phyloP scores from a whole-genome alignment of 2,329 filamentous ascomycete species.

The Pyricularia grisea region DNA sequence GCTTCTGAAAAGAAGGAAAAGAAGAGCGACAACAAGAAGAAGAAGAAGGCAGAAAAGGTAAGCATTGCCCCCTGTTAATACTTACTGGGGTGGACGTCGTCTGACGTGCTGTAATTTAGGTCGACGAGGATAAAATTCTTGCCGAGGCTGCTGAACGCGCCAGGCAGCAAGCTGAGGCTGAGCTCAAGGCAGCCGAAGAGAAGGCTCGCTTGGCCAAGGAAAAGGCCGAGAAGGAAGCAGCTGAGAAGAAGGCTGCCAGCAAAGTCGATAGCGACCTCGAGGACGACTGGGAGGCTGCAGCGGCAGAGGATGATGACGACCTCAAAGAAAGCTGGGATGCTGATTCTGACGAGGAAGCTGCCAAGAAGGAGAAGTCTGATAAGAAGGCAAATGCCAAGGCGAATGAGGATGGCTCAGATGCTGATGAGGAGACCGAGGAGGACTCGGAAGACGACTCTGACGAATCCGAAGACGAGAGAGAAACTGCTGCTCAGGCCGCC shows the following conservation, averaged over 20 bases:
- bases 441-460: slow-evolving; percentile 17
- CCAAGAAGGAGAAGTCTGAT: slow-evolving; percentile 21
- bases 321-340: slow-evolving; percentile 96
- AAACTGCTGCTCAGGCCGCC: slow-evolving; percentile 65
- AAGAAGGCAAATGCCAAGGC: slow-evolving; percentile 19
- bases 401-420: slow-evolving; percentile 28
- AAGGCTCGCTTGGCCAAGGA: slow-evolving; percentile 45
- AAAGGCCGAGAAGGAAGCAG: slow-evolving; percentile 47
- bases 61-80: not conserved
- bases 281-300: slow-evolving; percentile 84
- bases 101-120: slow-evolving; percentile 23
- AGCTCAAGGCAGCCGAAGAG: slow-evolving; percentile 51
- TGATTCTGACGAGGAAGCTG: slow-evolving; percentile 62
- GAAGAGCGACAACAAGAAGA: slow-evolving; percentile 59
- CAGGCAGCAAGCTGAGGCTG: slow-evolving; percentile 56
- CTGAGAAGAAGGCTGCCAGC: slow-evolving; percentile 36
- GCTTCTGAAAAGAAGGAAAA: slow-evolving; percentile 65
- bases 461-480: slow-evolving; percentile 55
- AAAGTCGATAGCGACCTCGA: slow-evolving; percentile 54
- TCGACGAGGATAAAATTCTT: slow-evolving; percentile 69
- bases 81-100: not conserved
- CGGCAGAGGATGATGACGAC: slow-evolving; percentile 63
- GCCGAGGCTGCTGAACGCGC: slow-evolving; percentile 72
- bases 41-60: slow-evolving; percentile 29
- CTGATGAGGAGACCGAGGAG: slow-evolving; percentile 24